Percentiles rank a stretch among this genome's conserved stretches.
Evolutionary conservation across 1,284 basidiomycete species (phyloP).

Genomic region (Coriolopsis trogii): DNA sequence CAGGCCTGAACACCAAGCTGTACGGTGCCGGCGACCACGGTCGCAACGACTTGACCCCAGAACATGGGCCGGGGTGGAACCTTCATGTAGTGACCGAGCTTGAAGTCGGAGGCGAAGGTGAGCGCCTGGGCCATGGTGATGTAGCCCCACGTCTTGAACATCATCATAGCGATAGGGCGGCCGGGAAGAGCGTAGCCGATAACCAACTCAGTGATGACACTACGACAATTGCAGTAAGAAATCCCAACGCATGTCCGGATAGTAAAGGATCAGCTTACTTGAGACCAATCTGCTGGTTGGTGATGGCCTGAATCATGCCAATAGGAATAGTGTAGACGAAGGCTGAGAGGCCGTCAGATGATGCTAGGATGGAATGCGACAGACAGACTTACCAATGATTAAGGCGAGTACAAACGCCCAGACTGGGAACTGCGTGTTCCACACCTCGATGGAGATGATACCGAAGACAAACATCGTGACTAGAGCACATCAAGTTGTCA

Average conservation of each 20-base stretch:
- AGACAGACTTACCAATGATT: conserved; percentile 32
- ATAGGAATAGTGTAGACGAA: conserved; percentile 66
- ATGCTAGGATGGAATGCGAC: background rate
- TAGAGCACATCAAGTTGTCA: conserved; percentile 5
- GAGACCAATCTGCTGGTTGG: conserved; percentile 63
- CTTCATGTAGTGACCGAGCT: conserved; percentile 59
- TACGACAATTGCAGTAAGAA: conserved; percentile 3
- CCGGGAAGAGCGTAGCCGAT: conserved; percentile 56
- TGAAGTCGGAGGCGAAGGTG: conserved; percentile 52
- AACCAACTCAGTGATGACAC: conserved; percentile 53
- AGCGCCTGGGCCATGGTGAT: conserved; percentile 54
- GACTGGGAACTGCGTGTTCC: conserved; percentile 66
- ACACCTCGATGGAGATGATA: conserved; percentile 70
- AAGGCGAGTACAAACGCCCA: conserved; percentile 57
- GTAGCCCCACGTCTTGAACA: conserved; percentile 60
- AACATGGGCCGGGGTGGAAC: conserved; percentile 55
- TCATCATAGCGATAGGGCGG: conserved; percentile 61
- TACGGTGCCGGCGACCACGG: conserved; percentile 48
- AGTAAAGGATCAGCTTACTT: conserved; percentile 36
- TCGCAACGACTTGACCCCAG: conserved; percentile 49
- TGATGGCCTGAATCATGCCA: conserved; percentile 70
- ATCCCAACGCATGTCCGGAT: background rate
- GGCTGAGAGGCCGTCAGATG: conserved; percentile 32
- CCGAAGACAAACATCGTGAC: conserved; percentile 62
- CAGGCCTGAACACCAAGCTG: conserved; percentile 52